phyloP scores from a whole-genome alignment of 345 rosid species.

The Lumnitzera racemosa region DNA sequence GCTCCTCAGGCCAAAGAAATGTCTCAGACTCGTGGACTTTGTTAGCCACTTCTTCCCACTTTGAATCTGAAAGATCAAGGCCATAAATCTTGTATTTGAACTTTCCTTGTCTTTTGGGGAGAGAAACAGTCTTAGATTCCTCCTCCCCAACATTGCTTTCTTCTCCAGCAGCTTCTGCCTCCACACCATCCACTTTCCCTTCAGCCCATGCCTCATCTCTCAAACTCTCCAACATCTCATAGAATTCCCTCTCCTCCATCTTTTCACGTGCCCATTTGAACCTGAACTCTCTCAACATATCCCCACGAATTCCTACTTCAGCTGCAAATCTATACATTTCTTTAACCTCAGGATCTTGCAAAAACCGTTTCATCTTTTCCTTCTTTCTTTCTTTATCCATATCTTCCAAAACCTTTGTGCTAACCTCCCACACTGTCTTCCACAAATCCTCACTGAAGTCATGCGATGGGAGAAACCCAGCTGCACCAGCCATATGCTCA shows the following conservation, averaged over 20 bases:
- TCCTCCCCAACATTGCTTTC: constrained; percentile 23
- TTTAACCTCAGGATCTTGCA: constrained; percentile 66
- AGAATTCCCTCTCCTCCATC: constrained; percentile 82
- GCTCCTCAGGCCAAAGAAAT: constrained; percentile 52
- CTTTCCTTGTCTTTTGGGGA: constrained; percentile 84
- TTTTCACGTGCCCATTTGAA: constrained; percentile 85
- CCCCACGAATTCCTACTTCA: constrained; percentile 84
- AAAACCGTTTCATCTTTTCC: constrained; percentile 69
- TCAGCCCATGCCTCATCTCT: constrained; percentile 29
- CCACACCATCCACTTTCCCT: constrained; percentile 22
- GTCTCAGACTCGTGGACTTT: constrained; percentile 61
- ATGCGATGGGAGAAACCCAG: background rate
- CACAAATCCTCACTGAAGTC: constrained; percentile 67
- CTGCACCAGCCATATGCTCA: constrained; percentile 18
- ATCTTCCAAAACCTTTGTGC: constrained; percentile 68
- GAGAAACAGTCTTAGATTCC: constrained; percentile 32
- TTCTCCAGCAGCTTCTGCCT: constrained; percentile 19
- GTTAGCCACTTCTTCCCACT: constrained; percentile 68
- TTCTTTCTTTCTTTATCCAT: constrained; percentile 78
- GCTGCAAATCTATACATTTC: constrained; percentile 88
- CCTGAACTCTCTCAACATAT: constrained; percentile 79
- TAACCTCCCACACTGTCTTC: constrained; percentile 76
- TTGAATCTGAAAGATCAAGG: constrained; percentile 76
- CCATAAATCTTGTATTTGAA: constrained; percentile 85
- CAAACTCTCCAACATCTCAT: constrained; percentile 36